phyloP scores from a whole-genome alignment of 805 yeast species.

The Metschnikowia gelsemii region DNA sequence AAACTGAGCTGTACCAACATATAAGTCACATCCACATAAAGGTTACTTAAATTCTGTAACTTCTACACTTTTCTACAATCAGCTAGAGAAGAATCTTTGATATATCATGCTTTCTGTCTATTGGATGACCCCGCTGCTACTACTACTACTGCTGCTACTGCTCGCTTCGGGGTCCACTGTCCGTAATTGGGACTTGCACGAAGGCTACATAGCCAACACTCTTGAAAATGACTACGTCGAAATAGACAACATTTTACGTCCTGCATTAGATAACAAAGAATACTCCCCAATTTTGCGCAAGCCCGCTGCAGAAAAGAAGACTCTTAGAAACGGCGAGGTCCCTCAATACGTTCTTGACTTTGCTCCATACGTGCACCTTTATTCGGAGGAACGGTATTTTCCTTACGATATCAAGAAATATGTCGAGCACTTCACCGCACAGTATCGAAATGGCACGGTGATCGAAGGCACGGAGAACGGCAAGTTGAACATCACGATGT shows the following conservation, averaged over 20 bases:
- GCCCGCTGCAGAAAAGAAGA: slow-evolving; percentile 35
- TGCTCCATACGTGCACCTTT: slow-evolving; percentile 79
- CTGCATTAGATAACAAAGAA: slow-evolving; percentile 24
- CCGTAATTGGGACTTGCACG: slow-evolving; percentile 22
- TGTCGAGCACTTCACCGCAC: slow-evolving; percentile 64
- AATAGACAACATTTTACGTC: slow-evolving; percentile 27
- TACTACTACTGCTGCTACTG: slow-evolving; percentile 8
- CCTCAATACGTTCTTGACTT: slow-evolving; percentile 63
- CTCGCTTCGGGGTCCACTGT: slow-evolving; percentile 14
- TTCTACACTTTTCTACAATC: not conserved
- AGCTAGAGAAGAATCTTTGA: not conserved
- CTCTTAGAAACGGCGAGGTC: slow-evolving; percentile 51
- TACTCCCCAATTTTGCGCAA: slow-evolving; percentile 39
- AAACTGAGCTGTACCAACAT: too few species aligned
- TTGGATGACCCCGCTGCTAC: slow-evolving; percentile 7
- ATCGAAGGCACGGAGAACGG: slow-evolving; percentile 33
- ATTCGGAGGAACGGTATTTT: slow-evolving; percentile 82
- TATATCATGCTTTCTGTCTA: not conserved
- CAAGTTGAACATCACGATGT: slow-evolving; percentile 29
- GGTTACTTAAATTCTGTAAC: not conserved
- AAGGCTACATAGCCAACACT: slow-evolving; percentile 25
- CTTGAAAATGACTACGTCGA: slow-evolving; percentile 24
- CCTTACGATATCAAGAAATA: slow-evolving; percentile 78
- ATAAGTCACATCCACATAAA: too few species aligned
- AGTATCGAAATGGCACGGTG: slow-evolving; percentile 48